Evolutionary conservation across 2,329 filamentous ascomycete species (phyloP).

Genomic region (Hymenoscyphus fraxineus): DNA sequence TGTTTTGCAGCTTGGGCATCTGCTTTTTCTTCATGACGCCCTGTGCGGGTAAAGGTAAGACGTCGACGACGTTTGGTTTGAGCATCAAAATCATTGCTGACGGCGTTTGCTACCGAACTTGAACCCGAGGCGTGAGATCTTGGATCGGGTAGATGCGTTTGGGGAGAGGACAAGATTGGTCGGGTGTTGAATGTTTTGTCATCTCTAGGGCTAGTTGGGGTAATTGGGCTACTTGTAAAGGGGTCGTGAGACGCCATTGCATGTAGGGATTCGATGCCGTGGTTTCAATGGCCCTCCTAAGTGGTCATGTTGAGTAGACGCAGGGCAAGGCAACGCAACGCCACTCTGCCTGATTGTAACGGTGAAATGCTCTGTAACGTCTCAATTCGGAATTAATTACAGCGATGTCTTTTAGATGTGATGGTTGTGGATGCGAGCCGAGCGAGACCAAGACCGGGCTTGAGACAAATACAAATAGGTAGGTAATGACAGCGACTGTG

Average conservation of each 20-base stretch:
- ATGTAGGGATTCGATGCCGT: constrained; percentile 1
- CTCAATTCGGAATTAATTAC: neutral
- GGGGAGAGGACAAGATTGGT: constrained; percentile 4
- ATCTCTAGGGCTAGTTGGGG: neutral
- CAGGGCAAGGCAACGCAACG: neutral
- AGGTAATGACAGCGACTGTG: no score
- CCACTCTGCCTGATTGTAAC: neutral
- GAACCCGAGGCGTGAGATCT: neutral
- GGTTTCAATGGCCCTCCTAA: neutral
- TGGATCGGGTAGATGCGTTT: constrained; percentile 3
- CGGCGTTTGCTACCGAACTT: constrained; percentile 5
- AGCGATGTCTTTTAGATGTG: neutral
- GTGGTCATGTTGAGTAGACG: constrained; percentile 1
- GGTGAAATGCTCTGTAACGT: neutral
- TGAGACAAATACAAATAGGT: neutral
- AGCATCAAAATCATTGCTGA: neutral
- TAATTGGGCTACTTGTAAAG: neutral
- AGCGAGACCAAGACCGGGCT: neutral
- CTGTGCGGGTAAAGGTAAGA: constrained; percentile 10
- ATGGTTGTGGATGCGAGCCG: neutral
- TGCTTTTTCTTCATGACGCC: constrained; percentile 21
- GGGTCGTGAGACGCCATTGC: neutral
- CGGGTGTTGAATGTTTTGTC: neutral
- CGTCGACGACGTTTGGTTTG: constrained; percentile 22
- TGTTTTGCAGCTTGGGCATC: constrained; percentile 24